Evolutionary conservation across 2,329 filamentous ascomycete species (phyloP), one percentile per base, ranked within the genome.

Genomic region (Ophiostoma pallidulum): DNA sequence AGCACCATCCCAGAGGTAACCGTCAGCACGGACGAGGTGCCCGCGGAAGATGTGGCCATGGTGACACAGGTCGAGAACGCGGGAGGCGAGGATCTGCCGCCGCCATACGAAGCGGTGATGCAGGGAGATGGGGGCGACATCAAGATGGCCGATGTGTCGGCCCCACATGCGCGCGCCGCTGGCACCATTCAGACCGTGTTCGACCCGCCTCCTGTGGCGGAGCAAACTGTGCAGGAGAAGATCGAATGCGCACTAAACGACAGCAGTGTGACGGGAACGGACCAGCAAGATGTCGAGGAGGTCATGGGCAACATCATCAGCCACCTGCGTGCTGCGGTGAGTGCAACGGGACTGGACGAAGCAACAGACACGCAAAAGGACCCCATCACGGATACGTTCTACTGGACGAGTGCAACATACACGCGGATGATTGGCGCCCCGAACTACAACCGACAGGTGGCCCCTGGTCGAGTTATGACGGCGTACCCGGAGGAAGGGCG

Each of bases 251-350:
- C 65, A 5, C 66, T 69, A 22, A 72, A 69, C 56, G 68, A 66
- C 69, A 66, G 59, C 68, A 68, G 47, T 53, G 68, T 58, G 28
- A 71, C 70, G 9, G 74, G 74, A 3, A 77, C 74, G 0, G 72
- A 87, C 29, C 92, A 98, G 60, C 90, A 98, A 66, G 92, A 98
- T 65, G 91, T 96, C 4, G 89, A 89, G 12, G 92, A 98, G 64
- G 91, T 96, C 39, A 90, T 96, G 68, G 88, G 88, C 50, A 92
- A 91, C 58, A 86, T 95, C 22, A 78, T 96, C 50, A 89, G 91
- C 59, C 84, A 92, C 43, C 72, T 96, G n/a, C 86, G 92, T 58
- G 89, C 86, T 45, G 90, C 91, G 3, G 90, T 97, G 59, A 81
- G 76, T 49, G 77, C 87, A 6, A 75, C 74, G n/a, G 76, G 74